Evolutionary conservation across 2,329 filamentous ascomycete genomes (phyloP), one percentile per base, ranked within the genome.

Genomic region (Scedosporium boydii): DNA sequence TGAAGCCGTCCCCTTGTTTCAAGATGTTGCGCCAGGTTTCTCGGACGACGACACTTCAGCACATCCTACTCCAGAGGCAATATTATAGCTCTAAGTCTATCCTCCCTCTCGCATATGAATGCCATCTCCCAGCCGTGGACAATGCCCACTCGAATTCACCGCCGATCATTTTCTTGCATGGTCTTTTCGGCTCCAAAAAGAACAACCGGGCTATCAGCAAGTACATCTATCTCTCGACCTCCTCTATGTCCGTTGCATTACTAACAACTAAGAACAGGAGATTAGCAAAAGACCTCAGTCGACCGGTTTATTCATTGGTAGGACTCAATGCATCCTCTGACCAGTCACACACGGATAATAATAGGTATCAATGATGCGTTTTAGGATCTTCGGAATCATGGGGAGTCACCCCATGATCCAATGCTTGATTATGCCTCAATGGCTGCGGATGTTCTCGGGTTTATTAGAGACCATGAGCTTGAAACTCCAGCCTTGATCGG

Each of bases 141-240:
- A 26, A 55, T 55, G 18, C 23, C 23, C 18, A 12, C 6, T 14
- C 23, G 6, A 27, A 38, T 38, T 38, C 51, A 26, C 18, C 18
- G 74, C 90, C 93, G 1, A 91, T 98, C 66, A 76, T 98, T 65
- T 89, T 98, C 67, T 85, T 98, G 70, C 93, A 98, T 73, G 93
- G 95, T 1, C 80, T 98, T 10, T 97, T 98, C 70, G 93, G 93
- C 21, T 96, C 91, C 44, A 96, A 96, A 78, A 92, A 91, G 78
- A 98, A 98, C 73, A 96, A 97, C 73, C 82, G 93, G 73, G 90
- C 84, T 70, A 95, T 98, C 66, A 96, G 92, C 88, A 96, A 92
- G 93, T 96, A 46, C 14, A 59, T 57, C 34, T 26, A 23, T 14
- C 59, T 26, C 60, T 62, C 4, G 38, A 12, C 6, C n/a, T 21